Evolutionary conservation across 768 basidiomycete species (phyloP).

Genomic region (Rhizopogon roseolus): DNA sequence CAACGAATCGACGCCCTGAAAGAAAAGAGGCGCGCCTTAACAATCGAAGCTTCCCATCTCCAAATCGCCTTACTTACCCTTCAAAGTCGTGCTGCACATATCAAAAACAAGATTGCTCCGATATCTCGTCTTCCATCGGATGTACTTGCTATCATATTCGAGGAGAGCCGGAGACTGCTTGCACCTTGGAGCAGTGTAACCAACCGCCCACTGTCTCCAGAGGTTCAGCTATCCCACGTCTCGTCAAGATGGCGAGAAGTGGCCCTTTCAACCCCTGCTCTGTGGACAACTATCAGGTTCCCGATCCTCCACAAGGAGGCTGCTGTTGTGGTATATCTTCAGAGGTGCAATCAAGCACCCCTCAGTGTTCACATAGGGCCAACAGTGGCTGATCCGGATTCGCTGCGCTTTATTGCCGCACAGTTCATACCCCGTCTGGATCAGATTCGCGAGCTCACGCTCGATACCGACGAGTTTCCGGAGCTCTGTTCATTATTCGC

Average conservation of each 20-base stretch:
- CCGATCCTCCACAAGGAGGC: conserved; percentile 24
- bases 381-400: conserved; percentile 15
- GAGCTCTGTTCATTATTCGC: conserved; percentile 19
- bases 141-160: conserved; percentile 29
- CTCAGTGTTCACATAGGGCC: conserved; percentile 29
- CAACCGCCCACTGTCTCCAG: conserved; percentile 25
- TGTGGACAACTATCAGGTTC: conserved; percentile 31
- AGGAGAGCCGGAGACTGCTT: conserved; percentile 25
- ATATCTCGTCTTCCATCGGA: conserved; percentile 26
- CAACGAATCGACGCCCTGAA: conserved; percentile 16
- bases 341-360: conserved; percentile 26
- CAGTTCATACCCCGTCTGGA: conserved; percentile 25
- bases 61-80: conserved; percentile 23
- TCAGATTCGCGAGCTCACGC: conserved; percentile 26
- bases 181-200: conserved; percentile 18
- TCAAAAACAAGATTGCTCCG: conserved; percentile 25
- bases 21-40: conserved; percentile 15
- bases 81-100: conserved; percentile 28
- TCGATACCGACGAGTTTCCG: conserved; percentile 27
- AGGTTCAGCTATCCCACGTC: conserved; percentile 33
- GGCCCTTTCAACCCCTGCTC: conserved; percentile 27
- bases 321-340: conserved; percentile 24
- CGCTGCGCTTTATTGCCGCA: conserved; percentile 21
- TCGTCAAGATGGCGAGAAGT: conserved; percentile 30
- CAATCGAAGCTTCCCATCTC: conserved; percentile 20